These are phyloP conservation scores for Xylaria sp. DNA, from an alignment of 2,329 filamentous ascomycete species.

Conservation along the genomic window DNA sequence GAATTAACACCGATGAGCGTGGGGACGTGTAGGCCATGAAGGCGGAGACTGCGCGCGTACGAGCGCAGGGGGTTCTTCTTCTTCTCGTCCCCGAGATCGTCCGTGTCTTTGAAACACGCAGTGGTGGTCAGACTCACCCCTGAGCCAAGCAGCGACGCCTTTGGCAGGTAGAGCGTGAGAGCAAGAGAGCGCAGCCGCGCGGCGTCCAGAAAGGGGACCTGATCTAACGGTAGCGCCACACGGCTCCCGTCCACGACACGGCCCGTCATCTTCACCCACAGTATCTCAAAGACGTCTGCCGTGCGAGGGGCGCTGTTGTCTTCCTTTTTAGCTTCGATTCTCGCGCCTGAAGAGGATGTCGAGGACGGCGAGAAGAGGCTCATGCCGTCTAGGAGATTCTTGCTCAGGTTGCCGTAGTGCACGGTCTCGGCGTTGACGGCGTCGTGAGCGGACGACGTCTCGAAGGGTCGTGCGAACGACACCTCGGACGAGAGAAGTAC, in stretches of 20 bases:
- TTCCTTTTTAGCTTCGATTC: not conserved
- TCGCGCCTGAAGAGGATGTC: constrained; percentile 16
- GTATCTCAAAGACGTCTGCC: constrained; percentile 50
- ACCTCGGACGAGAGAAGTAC: constrained; percentile 69
- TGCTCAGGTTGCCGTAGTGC: constrained; percentile 78
- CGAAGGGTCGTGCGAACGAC: constrained; percentile 65
- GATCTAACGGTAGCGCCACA: constrained; percentile 46
- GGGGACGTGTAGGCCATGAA: constrained; percentile 70
- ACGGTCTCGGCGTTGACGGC: constrained; percentile 74
- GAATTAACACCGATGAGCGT: constrained; percentile 77
- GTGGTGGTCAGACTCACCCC: constrained; percentile 64
- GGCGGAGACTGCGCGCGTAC: constrained; percentile 54
- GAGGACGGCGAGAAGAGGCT: constrained; percentile 45
- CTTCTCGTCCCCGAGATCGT: not conserved
- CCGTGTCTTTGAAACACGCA: constrained; percentile 53
- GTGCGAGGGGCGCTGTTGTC: constrained; percentile 28
- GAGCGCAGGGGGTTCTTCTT: constrained; percentile 45
- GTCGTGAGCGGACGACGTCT: constrained; percentile 67
- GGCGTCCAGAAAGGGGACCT: constrained; percentile 51
- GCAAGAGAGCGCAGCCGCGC: constrained; percentile 58
- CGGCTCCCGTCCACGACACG: constrained; percentile 48
- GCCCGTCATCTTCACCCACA: constrained; percentile 55
- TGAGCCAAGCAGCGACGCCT: constrained; percentile 73
- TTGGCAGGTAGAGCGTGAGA: constrained; percentile 69
- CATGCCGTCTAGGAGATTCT: constrained; percentile 66